Evolutionary conservation across 805 yeast genomes (phyloP), one percentile per base, ranked within the genome.

Genomic region (Pichia exigua): DNA sequence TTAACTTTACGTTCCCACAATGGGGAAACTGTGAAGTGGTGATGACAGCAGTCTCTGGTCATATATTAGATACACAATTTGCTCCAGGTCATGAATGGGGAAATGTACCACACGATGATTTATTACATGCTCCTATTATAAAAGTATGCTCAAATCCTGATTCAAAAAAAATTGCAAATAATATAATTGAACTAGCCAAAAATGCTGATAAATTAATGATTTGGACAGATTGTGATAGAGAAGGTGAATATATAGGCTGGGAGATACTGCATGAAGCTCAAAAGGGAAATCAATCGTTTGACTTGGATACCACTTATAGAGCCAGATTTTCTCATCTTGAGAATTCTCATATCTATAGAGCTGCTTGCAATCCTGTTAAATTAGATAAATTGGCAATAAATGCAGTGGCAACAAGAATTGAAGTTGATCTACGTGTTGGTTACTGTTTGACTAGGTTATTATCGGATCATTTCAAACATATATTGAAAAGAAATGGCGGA

Each of bases 161-260:
- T 72, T 74, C 74, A 52, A 59, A 51, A 26, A 54, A 59, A 24
- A 61, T 89, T 22, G 83, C 83, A 3, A 67, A 72, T 12, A 94
- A 92, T 62, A 88, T 94, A 46, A 65, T 76, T 30, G 66, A 66
- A 4, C 89, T 89, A 62, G 86, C 90, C 5, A 65, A 82, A 42
- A 61, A 61, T 20, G 78, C 87, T 6, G 78, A 81, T 48, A 70
- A 71, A 41, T 68, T 94, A 50, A 87, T 89, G 87, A 88, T 94
- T 9, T 94, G 99, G 98, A 94, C 99, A 0, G 99, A 94, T 75
- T 94, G 99, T 68, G 98, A 91, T 74, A 73, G 97, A 39, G 98
- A 91, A 65, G 98, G 98, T 2, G 98, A 91, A 65, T 85, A 82
- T 65, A 91, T 91, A 51, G 98, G 97, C 0, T 81, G 75, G 70